Conservation (phyloP, 1,284 basidiomycete species). For the Xanthoconium separans region DNA sequence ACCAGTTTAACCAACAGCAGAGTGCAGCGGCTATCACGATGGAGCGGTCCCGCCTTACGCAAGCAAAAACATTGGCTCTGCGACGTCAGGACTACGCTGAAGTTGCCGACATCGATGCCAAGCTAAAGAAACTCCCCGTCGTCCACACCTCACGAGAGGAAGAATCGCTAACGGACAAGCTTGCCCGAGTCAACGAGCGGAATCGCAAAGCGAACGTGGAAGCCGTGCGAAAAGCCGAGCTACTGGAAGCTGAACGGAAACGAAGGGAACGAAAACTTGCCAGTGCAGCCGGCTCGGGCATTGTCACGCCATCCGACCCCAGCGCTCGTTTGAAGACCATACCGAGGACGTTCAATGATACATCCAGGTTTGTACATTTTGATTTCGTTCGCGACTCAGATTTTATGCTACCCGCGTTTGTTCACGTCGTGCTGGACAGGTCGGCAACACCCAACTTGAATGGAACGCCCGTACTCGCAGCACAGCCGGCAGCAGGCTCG, state of each 20-base stretch:
- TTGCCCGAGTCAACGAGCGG: slow-evolving; percentile 84
- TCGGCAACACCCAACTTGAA: slow-evolving; percentile 48
- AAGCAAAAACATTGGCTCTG: slow-evolving; percentile 67
- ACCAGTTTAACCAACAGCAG: slow-evolving; percentile 48
- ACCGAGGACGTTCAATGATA: slow-evolving; percentile 49
- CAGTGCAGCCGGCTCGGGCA: slow-evolving; percentile 40
- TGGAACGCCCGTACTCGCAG: slow-evolving; percentile 30
- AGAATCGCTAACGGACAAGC: slow-evolving; percentile 46
- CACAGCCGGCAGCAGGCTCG: slow-evolving; percentile 24
- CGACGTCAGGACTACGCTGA: slow-evolving; percentile 68
- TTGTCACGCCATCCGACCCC: slow-evolving; percentile 53
- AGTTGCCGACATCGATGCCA: slow-evolving; percentile 55
- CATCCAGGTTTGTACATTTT: slow-evolving; percentile 44
- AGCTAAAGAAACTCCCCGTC: slow-evolving; percentile 54
- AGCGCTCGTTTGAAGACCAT: slow-evolving; percentile 62
- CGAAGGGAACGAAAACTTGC: slow-evolving; percentile 60
- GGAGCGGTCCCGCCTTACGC: slow-evolving; percentile 61
- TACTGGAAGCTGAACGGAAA: slow-evolving; percentile 63
- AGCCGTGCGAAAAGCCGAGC: slow-evolving; percentile 74
- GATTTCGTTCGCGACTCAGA: slow-evolving; percentile 11
- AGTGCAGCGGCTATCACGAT: slow-evolving; percentile 45
- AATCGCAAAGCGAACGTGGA: slow-evolving; percentile 83
- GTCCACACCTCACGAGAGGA: slow-evolving; percentile 36
- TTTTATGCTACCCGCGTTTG: slow-evolving; percentile 4
- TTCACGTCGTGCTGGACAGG: slow-evolving; percentile 32